These are phyloP conservation scores for Aspergillus fumigatiaffinis DNA, from an alignment of 2,329 filamentous ascomycete genomes.

Conservation along the genomic window DNA sequence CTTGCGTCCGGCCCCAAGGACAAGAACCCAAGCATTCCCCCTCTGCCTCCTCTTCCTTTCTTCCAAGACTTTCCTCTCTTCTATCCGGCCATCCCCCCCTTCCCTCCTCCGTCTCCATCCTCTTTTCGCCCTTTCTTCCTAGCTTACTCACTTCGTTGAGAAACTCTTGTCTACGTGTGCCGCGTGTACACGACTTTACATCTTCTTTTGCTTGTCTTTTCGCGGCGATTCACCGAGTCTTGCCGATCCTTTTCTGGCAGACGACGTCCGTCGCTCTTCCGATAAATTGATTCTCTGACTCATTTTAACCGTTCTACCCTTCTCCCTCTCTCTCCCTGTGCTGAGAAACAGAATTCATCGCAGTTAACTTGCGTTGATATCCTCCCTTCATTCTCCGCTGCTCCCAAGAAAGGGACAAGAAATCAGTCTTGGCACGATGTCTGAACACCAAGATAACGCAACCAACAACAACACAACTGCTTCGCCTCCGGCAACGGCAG, in stretches of 20 bases:
- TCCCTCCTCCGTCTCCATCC: slow-evolving; percentile 5
- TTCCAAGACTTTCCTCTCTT: slow-evolving; percentile 4
- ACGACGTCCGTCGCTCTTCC: not conserved
- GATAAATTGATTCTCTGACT: not conserved
- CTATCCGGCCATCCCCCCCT: slow-evolving; percentile 11
- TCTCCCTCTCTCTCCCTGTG: not conserved
- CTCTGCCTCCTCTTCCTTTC: slow-evolving; percentile 9
- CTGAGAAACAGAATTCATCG: not conserved
- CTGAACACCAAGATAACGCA: slow-evolving; percentile 34
- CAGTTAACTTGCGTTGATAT: slow-evolving; percentile 9
- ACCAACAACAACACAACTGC: slow-evolving; percentile 10
- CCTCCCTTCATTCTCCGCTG: slow-evolving; percentile 22
- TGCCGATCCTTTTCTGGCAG: not conserved
- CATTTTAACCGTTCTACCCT: not conserved
- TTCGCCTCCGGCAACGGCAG: slow-evolving; percentile 20
- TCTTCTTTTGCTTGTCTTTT: not conserved
- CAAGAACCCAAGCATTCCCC: slow-evolving; percentile 18
- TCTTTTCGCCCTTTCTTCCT: slow-evolving; percentile 4
- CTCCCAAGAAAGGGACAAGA: slow-evolving; percentile 30
- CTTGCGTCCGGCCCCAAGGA: not conserved
- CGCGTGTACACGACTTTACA: slow-evolving; percentile 1
- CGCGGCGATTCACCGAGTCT: slow-evolving; percentile 5
- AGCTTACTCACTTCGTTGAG: not conserved
- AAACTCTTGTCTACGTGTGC: not conserved
- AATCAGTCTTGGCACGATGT: slow-evolving; percentile 39